phyloP scores from a whole-genome alignment of 495 filamentous ascomycete species.

The Penicillium robsamsonii region DNA sequence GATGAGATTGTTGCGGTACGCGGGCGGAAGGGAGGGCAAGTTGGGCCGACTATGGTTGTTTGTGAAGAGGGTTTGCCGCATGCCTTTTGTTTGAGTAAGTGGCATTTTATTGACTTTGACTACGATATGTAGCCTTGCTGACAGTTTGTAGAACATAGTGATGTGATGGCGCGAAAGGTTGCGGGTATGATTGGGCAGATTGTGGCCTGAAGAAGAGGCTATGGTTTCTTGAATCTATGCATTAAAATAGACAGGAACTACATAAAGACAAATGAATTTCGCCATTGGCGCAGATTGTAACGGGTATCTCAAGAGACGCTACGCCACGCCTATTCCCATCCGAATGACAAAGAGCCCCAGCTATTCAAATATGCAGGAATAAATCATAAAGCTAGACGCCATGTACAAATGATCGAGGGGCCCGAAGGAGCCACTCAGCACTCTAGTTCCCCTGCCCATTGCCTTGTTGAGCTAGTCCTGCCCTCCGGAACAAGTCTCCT shows the following conservation, averaged over 20 bases:
- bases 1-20: constrained; percentile 67
- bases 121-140: constrained; percentile 5
- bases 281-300: constrained; percentile 10
- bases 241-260: neutral
- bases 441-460: constrained; percentile 19
- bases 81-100: constrained; percentile 75
- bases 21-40: constrained; percentile 33
- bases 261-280: constrained; percentile 5
- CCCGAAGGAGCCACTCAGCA: neutral
- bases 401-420: neutral
- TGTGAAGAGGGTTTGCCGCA: constrained; percentile 73
- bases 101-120: neutral
- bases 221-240: neutral
- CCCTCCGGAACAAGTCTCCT: constrained; percentile 43
- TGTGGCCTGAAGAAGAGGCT: constrained; percentile 4
- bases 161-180: constrained; percentile 65
- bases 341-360: neutral
- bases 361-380: constrained; percentile 9
- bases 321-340: constrained; percentile 16
- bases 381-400: constrained; percentile 19
- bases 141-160: constrained; percentile 53
- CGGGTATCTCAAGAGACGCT: constrained; percentile 34
- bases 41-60: constrained; percentile 65
- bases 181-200: constrained; percentile 60
- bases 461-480: constrained; percentile 38